Evolutionary conservation across 2,329 filamentous ascomycete genomes (phyloP).

Genomic region (Aurifilum marmelostoma): DNA sequence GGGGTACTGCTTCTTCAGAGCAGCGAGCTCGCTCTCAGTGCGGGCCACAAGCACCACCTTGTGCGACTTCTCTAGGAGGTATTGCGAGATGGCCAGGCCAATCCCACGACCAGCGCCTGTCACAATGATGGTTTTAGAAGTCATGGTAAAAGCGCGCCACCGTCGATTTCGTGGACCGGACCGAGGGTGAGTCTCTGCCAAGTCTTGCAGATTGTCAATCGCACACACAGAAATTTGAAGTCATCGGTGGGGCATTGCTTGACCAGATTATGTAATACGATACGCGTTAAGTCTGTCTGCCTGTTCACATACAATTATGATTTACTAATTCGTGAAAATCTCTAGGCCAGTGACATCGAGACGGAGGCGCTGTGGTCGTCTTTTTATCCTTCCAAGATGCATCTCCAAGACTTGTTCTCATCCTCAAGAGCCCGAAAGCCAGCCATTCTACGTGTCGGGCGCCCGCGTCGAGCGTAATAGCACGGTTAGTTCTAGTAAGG

Average conservation of each 20-base stretch:
- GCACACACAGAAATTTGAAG: slow-evolving; percentile 21
- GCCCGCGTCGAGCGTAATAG: too few relatives aligned
- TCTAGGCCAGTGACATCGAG: background rate
- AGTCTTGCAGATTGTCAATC: slow-evolving; percentile 5
- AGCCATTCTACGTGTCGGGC: background rate
- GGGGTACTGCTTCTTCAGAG: slow-evolving; percentile 55
- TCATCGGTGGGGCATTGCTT: slow-evolving; percentile 14
- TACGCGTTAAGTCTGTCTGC: background rate
- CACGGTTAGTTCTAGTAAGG: too few relatives aligned
- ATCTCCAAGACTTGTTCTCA: background rate
- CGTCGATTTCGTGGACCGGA: background rate
- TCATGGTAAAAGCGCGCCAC: slow-evolving; percentile 38
- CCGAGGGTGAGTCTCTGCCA: background rate
- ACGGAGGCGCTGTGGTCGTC: background rate
- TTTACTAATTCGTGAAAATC: background rate
- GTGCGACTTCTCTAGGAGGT: slow-evolving; percentile 57
- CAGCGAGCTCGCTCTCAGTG: slow-evolving; percentile 51
- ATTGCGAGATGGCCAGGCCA: slow-evolving; percentile 58
- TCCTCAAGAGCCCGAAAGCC: background rate
- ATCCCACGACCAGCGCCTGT: slow-evolving; percentile 68
- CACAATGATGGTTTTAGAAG: slow-evolving; percentile 71
- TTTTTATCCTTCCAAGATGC: background rate
- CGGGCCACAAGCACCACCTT: slow-evolving; percentile 64
- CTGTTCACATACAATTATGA: background rate
- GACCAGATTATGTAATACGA: slow-evolving; percentile 17